phyloP scores from a whole-genome alignment of 2,329 filamentous ascomycete genomes.

The Pseudocercospora crystallina region DNA sequence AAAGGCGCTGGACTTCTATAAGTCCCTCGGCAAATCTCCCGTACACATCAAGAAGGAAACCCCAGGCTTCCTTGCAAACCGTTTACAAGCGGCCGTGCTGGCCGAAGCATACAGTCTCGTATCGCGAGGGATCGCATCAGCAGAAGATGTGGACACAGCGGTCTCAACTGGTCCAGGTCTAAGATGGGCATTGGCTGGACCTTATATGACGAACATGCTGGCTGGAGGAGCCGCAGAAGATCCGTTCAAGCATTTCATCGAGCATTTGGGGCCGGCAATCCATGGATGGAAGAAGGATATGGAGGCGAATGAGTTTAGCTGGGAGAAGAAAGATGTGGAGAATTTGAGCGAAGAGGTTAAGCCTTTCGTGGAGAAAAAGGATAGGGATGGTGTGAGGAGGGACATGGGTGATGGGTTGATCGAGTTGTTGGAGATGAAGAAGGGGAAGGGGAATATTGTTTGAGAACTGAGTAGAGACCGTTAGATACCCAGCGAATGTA shows the following conservation, averaged over 20 bases:
- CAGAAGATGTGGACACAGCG: slow-evolving; percentile 31
- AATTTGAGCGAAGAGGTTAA: slow-evolving; percentile 11
- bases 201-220: slow-evolving; percentile 32
- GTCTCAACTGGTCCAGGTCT: slow-evolving; percentile 21
- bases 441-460: slow-evolving; percentile 7
- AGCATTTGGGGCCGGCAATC: slow-evolving; percentile 18
- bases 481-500: not conserved
- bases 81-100: slow-evolving; percentile 44
- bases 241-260: slow-evolving; percentile 15
- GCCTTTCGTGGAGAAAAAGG: slow-evolving; percentile 8
- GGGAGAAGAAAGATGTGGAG: slow-evolving; percentile 5
- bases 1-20: slow-evolving; percentile 42
- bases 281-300: slow-evolving; percentile 19
- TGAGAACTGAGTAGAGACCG: not conserved
- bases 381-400: slow-evolving; percentile 8
- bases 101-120: slow-evolving; percentile 41
- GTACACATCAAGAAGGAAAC: slow-evolving; percentile 44
- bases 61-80: slow-evolving; percentile 47
- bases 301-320: slow-evolving; percentile 17
- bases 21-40: slow-evolving; percentile 41
- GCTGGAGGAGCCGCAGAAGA: slow-evolving; percentile 13
- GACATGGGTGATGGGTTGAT: slow-evolving; percentile 19
- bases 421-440: slow-evolving; percentile 17
- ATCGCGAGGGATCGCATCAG: slow-evolving; percentile 33
- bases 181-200: slow-evolving; percentile 22